Evolutionary conservation across 2,329 filamentous ascomycete species (phyloP), one percentile per base, ranked within the genome.

Genomic region (Colletotrichum abscissum): DNA sequence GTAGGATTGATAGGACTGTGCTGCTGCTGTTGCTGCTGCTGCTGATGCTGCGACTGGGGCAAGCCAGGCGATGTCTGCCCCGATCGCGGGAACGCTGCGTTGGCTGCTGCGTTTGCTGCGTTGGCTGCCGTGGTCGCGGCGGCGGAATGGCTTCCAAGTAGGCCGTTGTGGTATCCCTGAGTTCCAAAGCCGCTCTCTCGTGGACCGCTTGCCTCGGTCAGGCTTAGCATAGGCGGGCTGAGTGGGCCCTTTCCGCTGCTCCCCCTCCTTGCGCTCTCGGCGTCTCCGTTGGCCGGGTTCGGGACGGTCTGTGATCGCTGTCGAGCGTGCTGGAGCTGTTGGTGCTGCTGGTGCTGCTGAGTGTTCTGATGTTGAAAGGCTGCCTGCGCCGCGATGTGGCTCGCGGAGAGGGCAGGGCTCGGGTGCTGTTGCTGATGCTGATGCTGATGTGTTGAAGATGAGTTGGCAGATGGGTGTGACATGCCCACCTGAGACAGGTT

Each of bases 351-450:
- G 26, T 82, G 75, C 8, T 76, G 75, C 9, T 77, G 76, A 22
- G 82, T 81, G 56, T 86, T 85, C 78, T 89, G 87, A 78, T 92
- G 89, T 42, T 90, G 89, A 78, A 93, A 91, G 68, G 94, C 94
- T 11, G 93, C 91, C 82, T 95, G 93, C 22, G 93, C 93, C 52
- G 94, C 94, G 75, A 95, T 94, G 81, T 94, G 92, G 81, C 93
- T 94, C n/a, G 93, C 91, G 1, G 88, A 88, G 74, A 90, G 82
- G 30, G 85, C 81, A 14, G 81, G 76, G 56, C 78, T 80, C 55
- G 78, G 78, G 4, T 71, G 71, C 35, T 71, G 71, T 16, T 63
- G 26, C 38, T 73, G 71, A 1, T 70, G 71, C 28, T 73, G 71
- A 6, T 71, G 60, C n/a, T 73, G 70, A 1, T 49, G 42, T 60